Conservation (phyloP, 2,329 filamentous ascomycete species). For the Biscogniauxia marginata region DNA sequence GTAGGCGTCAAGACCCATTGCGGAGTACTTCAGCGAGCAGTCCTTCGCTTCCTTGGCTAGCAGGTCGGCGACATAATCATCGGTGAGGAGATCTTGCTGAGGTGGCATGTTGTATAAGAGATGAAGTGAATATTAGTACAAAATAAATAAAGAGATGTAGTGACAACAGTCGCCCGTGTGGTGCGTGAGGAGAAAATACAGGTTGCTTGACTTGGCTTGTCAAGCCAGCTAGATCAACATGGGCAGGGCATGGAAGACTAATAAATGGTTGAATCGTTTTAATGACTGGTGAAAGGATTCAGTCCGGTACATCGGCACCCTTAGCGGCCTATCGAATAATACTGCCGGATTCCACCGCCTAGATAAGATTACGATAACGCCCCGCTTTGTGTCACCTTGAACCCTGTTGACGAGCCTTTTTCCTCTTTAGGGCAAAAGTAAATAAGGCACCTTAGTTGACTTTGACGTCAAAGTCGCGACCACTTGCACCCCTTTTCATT, state of each 20-base stretch:
- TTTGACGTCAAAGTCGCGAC: constrained; percentile 1
- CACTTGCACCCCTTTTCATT: background rate
- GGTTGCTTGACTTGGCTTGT: background rate
- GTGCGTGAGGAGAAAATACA: background rate
- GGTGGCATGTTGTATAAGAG: constrained; percentile 25
- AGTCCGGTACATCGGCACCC: background rate
- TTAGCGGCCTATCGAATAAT: background rate
- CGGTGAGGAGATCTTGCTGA: constrained; percentile 53
- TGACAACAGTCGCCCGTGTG: background rate
- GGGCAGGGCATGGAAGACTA: background rate
- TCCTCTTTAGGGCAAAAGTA: constrained; percentile 37
- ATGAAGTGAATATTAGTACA: background rate
- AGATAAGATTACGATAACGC: background rate
- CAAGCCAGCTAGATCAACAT: background rate
- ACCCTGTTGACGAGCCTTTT: constrained; percentile 5
- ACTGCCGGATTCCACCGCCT: background rate
- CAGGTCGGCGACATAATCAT: constrained; percentile 79
- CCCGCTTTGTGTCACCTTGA: constrained; percentile 1
- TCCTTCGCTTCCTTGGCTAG: constrained; percentile 76
- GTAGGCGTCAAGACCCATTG: constrained; percentile 69
- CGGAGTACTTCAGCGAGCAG: constrained; percentile 70
- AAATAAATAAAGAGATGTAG: background rate
- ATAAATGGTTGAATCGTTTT: too few species aligned
- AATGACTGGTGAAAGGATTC: too few species aligned
- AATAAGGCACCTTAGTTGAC: constrained; percentile 33